Evolutionary conservation across 805 yeast genomes (phyloP).

Genomic region (Candida dajiaensis): DNA sequence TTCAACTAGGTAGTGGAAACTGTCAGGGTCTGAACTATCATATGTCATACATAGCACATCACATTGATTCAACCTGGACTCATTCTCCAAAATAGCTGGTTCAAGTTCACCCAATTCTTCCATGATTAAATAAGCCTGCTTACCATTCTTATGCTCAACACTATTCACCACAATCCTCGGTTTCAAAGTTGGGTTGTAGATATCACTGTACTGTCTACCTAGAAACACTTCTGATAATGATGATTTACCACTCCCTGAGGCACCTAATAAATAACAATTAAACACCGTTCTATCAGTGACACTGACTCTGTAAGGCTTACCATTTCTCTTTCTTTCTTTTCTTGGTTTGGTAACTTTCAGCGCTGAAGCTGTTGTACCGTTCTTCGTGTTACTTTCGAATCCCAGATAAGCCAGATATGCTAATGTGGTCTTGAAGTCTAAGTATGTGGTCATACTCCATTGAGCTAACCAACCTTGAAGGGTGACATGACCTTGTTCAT

Average conservation of each 20-base stretch:
- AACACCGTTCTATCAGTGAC: constrained; percentile 85
- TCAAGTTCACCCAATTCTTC: constrained; percentile 89
- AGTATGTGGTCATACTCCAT: constrained; percentile 93
- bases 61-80: constrained; percentile 66
- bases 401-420: constrained; percentile 90
- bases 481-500: constrained; percentile 84
- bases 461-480: constrained; percentile 98
- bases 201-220: constrained; percentile 62
- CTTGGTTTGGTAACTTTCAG: constrained; percentile 80
- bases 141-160: constrained; percentile 90
- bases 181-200: constrained; percentile 74
- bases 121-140: constrained; percentile 84
- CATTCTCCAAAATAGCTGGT: constrained; percentile 73
- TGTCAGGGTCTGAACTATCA: constrained; percentile 94
- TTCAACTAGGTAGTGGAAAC: constrained; percentile 76
- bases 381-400: constrained; percentile 44
- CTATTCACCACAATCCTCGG: constrained; percentile 85
- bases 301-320: constrained; percentile 59
- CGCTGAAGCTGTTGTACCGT: constrained; percentile 37
- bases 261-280: constrained; percentile 84
- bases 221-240: constrained; percentile 79
- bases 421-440: constrained; percentile 77
- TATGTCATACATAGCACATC: constrained; percentile 88
- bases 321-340: constrained; percentile 57
- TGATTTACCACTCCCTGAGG: constrained; percentile 81